Conservation (phyloP, 176 grass and related monocot genomes). For the Zoysia japonica region DNA sequence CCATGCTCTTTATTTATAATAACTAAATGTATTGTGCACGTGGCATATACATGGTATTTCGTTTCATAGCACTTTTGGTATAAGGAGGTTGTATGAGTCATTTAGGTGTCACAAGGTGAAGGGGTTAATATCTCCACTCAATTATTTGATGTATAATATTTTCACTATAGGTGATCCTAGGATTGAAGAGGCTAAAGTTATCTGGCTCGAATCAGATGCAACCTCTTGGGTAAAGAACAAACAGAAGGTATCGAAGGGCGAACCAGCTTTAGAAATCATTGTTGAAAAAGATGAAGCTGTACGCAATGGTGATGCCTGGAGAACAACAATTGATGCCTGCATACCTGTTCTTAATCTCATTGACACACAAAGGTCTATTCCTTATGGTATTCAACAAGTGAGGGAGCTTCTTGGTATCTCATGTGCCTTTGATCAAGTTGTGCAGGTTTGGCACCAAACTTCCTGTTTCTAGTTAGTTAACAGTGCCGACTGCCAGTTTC, state of each 20-base stretch:
- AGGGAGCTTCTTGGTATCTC: constrained; percentile 88
- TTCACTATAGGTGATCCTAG: constrained; percentile 71
- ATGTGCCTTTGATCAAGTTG: constrained; percentile 94
- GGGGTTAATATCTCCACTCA: constrained; percentile 8
- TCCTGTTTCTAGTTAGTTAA: constrained; percentile 11
- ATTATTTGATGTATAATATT: constrained; percentile 17
- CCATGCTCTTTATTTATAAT: constrained; percentile 3
- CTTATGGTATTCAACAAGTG: constrained; percentile 85
- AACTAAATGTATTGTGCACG: not conserved
- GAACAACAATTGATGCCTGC: constrained; percentile 84
- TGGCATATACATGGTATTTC: not conserved
- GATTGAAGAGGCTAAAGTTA: constrained; percentile 73
- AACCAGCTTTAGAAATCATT: constrained; percentile 74
- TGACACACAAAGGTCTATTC: constrained; percentile 72
- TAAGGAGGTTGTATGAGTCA: not conserved
- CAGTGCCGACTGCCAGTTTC: not conserved
- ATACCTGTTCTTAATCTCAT: constrained; percentile 85
- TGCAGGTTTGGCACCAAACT: constrained; percentile 59
- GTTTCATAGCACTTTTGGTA: not conserved
- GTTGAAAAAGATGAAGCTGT: constrained; percentile 65
- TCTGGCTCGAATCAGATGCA: constrained; percentile 78
- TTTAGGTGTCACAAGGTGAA: not conserved
- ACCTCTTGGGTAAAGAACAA: constrained; percentile 69
- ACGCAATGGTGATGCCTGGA: constrained; percentile 77
- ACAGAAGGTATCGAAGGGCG: constrained; percentile 56